phyloP scores from a whole-genome alignment of 139 green algal species.

The Asterochloris erici region DNA sequence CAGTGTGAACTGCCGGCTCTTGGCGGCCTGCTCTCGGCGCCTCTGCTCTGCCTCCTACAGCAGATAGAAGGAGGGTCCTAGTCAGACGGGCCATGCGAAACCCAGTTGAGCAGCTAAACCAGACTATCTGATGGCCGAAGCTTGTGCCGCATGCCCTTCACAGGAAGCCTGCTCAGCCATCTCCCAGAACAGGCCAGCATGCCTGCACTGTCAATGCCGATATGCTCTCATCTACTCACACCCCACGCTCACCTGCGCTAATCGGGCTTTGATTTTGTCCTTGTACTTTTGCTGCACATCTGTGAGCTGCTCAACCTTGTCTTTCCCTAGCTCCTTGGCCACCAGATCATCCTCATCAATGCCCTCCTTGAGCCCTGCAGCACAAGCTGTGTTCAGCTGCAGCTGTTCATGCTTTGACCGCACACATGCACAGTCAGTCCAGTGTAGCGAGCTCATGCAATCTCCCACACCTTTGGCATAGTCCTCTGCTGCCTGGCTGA shows the following conservation, averaged over 20 bases:
- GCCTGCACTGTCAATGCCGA: too few species aligned
- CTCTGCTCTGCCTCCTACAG: slow-evolving; percentile 43
- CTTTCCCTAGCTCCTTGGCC: slow-evolving; percentile 57
- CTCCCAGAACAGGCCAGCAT: too few species aligned
- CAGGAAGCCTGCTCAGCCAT: too few species aligned
- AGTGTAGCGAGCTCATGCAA: background rate
- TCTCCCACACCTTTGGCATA: background rate
- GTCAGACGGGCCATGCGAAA: too few species aligned
- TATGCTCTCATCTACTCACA: too few species aligned
- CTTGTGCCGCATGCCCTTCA: background rate
- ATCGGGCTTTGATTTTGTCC: slow-evolving; percentile 72
- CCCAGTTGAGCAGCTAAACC: background rate
- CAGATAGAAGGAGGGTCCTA: background rate
- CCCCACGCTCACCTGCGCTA: slow-evolving; percentile 42
- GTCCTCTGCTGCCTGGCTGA: slow-evolving; percentile 13
- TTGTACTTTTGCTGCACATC: slow-evolving; percentile 64
- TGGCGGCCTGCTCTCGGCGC: slow-evolving; percentile 29
- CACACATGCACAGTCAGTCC: background rate
- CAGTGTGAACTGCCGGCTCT: slow-evolving; percentile 27
- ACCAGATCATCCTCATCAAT: slow-evolving; percentile 65
- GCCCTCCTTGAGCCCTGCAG: slow-evolving; percentile 53
- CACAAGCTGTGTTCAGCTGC: background rate
- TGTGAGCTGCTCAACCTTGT: slow-evolving; percentile 29
- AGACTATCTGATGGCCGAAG: background rate
- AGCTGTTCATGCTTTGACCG: background rate